Conservation (phyloP, 176 grass and related monocot genomes). For the Oryza nivara region DNA sequence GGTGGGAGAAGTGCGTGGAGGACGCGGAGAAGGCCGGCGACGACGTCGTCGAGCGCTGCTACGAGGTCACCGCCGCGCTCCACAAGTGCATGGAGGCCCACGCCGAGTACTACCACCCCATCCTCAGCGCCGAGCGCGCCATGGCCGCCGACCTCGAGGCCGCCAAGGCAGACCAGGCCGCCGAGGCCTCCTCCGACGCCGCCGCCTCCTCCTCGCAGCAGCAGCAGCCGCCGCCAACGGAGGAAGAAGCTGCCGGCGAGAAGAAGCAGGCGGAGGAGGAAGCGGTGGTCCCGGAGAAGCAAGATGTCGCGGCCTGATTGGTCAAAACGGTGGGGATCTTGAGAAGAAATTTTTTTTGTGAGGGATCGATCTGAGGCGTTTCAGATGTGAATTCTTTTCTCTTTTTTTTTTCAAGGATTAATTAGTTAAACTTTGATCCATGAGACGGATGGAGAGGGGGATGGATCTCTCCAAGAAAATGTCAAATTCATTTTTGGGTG, state of each 20-base stretch:
- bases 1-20: slow-evolving; percentile 95
- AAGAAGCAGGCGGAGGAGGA: not conserved
- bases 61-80: slow-evolving; percentile 53
- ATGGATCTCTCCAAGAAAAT: slow-evolving; percentile 22
- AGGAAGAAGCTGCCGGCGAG: not conserved
- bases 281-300: not conserved
- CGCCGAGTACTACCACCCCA: slow-evolving; percentile 78
- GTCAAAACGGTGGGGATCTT: slow-evolving; percentile 17
- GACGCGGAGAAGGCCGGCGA: slow-evolving; percentile 52
- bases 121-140: slow-evolving; percentile 64
- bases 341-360: slow-evolving; percentile 30
- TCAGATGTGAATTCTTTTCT: slow-evolving; percentile 26
- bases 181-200: not conserved
- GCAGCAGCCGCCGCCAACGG: too few relatives aligned
- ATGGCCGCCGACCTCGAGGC: slow-evolving; percentile 56
- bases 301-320: slow-evolving; percentile 15
- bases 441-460: not conserved
- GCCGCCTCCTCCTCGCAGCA: not conserved
- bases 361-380: slow-evolving; percentile 37
- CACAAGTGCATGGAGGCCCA: slow-evolving; percentile 84
- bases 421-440: not conserved
- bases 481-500: slow-evolving; percentile 35
- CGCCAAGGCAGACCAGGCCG: slow-evolving; percentile 10
- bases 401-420: not conserved
- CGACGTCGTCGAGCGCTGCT: slow-evolving; percentile 78